Base-by-base conservation (phyloP, 257 asterid species). In the Solanum chilense region DNA sequence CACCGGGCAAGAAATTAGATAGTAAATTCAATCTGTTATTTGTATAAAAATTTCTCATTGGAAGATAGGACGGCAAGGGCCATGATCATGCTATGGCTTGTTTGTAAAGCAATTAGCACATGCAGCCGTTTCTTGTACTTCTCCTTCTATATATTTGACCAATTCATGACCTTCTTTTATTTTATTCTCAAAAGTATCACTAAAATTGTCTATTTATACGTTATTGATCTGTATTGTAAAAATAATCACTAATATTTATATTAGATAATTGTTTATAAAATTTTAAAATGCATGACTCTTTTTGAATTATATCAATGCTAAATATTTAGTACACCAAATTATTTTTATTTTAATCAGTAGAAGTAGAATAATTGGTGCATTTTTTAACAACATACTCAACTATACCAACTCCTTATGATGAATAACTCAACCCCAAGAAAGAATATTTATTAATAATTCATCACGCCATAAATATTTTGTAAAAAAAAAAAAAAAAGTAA, bases 141-240 rank as follows among this genome's bases (percentile, higher is more conserved):
- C 82, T 39, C 44, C 82, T 41, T 15, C 60, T 14, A 39, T 75
- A 75, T 75, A 39, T 23, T 75, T 74, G 56, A 39, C 9, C 33
- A 10, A 73, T 44, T 12, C 14, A 12, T 13, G 4, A 14, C 3
- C 0, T 0, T 47, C 0, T 14, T 47, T 14, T 14, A 20, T 47
- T 47, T 47, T 49, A 16, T 71, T 18, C 2, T 2, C 6, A 11
- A 1, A 58, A 60, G 1, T 9, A 58, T 0, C 0, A 21, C 0
- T 60, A 60, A 60, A 60, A n/a, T 21, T 60, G 1, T 60, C 0
- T 60, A 60, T 9, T 60, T 60, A 58, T 58, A 21, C 12, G 25
- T 20, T 0, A 20, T 0, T 3, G 0, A 21, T 21, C 9, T 9
- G 15, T 23, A 2, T 4, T 15, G 0, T 23, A 1, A 23, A 62